Evolutionary conservation across 257 asterid genomes (phyloP).

Genomic region (Scutellaria baicalensis): DNA sequence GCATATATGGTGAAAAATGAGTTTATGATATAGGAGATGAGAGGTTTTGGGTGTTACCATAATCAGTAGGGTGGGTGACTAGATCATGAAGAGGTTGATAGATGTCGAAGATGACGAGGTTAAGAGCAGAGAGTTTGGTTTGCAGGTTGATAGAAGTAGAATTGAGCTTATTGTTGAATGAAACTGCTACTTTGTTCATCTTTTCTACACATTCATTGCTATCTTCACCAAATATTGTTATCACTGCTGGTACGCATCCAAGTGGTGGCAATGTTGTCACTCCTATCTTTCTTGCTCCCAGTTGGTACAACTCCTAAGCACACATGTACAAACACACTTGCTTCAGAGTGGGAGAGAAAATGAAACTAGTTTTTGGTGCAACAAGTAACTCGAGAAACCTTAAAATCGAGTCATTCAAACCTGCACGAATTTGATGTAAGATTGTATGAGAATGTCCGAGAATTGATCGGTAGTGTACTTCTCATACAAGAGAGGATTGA

Average conservation of each 20-base stretch:
- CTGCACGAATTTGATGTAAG: constrained; percentile 50
- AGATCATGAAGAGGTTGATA: constrained; percentile 62
- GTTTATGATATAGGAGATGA: too few species aligned
- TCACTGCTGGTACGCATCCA: constrained; percentile 76
- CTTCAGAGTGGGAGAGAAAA: not conserved
- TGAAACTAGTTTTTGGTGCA: too few species aligned
- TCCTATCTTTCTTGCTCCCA: constrained; percentile 88
- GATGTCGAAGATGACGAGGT: constrained; percentile 65
- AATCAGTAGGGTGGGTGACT: constrained; percentile 54
- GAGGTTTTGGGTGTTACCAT: too few species aligned
- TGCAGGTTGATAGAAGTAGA: constrained; percentile 55
- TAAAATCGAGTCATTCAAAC: constrained; percentile 11
- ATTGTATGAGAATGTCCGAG: constrained; percentile 58
- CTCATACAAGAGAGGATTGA: constrained; percentile 61
- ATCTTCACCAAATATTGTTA: constrained; percentile 71
- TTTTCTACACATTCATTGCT: constrained; percentile 56
- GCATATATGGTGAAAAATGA: too few species aligned
- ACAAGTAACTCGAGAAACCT: not conserved
- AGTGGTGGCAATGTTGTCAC: constrained; percentile 85
- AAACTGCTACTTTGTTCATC: constrained; percentile 55
- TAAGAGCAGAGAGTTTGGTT: constrained; percentile 41
- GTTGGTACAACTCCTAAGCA: constrained; percentile 29
- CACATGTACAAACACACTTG: not conserved
- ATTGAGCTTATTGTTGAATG: constrained; percentile 70
- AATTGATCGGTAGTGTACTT: constrained; percentile 65